Percentiles rank a stretch among this genome's conserved stretches.
phyloP scores from a whole-genome alignment of 805 yeast species.

The Hermanozyma aechmeae region DNA sequence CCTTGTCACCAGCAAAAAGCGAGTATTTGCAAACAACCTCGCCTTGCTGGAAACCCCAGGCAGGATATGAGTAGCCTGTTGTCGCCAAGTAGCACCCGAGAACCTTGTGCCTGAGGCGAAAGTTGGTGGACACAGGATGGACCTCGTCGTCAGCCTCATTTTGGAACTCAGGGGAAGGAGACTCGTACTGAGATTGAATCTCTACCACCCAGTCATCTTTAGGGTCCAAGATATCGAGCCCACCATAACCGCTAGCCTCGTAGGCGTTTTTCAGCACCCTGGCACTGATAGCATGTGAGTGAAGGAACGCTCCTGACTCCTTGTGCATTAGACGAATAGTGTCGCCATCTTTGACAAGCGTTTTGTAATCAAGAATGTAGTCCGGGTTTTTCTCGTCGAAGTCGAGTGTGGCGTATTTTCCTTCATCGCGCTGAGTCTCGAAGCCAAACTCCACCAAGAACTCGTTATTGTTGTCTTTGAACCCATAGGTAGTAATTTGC shows the following conservation, averaged over 20 bases:
- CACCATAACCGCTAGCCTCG: slow-evolving; percentile 89
- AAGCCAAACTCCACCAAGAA: slow-evolving; percentile 26
- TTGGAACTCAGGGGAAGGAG: slow-evolving; percentile 31
- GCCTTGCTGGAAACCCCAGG: slow-evolving; percentile 81
- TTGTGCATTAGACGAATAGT: slow-evolving; percentile 65
- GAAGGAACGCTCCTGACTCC: slow-evolving; percentile 63
- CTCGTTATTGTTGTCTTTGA: slow-evolving; percentile 41
- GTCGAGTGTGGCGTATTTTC: slow-evolving; percentile 22
- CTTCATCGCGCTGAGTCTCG: slow-evolving; percentile 21
- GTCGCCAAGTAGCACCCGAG: slow-evolving; percentile 75
- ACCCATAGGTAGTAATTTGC: slow-evolving; percentile 88
- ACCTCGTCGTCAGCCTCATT: slow-evolving; percentile 41
- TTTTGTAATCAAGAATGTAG: slow-evolving; percentile 10
- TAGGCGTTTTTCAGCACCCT: slow-evolving; percentile 56
- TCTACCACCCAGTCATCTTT: slow-evolving; percentile 91
- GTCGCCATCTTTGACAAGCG: slow-evolving; percentile 49
- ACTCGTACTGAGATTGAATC: slow-evolving; percentile 51
- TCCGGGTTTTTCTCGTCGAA: slow-evolving; percentile 11
- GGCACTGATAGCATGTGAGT: slow-evolving; percentile 73
- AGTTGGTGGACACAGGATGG: slow-evolving; percentile 71
- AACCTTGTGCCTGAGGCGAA: slow-evolving; percentile 54
- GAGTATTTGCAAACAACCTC: slow-evolving; percentile 63
- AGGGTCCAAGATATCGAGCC: slow-evolving; percentile 56
- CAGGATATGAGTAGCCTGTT: slow-evolving; percentile 58
- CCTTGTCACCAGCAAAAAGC: slow-evolving; percentile 44